These are phyloP conservation scores for Fusarium pseudocircinatum DNA, from an alignment of 2,329 filamentous ascomycete genomes.

Conservation along the genomic window DNA sequence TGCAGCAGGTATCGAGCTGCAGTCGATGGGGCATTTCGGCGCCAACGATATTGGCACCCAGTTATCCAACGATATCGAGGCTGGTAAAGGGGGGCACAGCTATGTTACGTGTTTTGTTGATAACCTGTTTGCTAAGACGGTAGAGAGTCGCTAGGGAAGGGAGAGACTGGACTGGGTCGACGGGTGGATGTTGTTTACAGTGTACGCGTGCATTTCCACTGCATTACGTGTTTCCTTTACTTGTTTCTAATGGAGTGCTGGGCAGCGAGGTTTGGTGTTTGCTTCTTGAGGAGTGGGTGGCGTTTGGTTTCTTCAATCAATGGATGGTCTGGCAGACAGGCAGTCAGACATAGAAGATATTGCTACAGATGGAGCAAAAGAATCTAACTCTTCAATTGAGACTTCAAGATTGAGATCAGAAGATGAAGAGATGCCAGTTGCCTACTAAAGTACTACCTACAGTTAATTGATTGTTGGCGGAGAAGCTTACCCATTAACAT, in stretches of 20 bases:
- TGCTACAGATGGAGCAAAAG: not conserved
- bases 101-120: slow-evolving; percentile 38
- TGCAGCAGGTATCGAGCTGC: slow-evolving; percentile 37
- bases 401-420: not conserved
- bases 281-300: not conserved
- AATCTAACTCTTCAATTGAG: not conserved
- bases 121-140: slow-evolving; percentile 38
- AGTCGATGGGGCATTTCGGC: slow-evolving; percentile 38
- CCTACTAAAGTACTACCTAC: not conserved
- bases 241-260: not conserved
- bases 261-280: not conserved
- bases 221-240: not conserved
- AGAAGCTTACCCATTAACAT: not conserved
- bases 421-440: not conserved
- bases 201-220: not conserved
- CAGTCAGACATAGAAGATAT: not conserved
- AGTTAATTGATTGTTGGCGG: not conserved
- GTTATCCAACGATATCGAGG: slow-evolving; percentile 19
- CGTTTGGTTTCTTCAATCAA: slow-evolving; percentile 2
- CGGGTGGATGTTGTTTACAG: not conserved
- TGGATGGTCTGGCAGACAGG: not conserved
- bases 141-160: slow-evolving; percentile 30
- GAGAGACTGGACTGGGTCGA: not conserved
- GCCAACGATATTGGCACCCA: slow-evolving; percentile 35
- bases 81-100: slow-evolving; percentile 22